A percentile compares a stretch with the other conserved stretches of the same genome.
phyloP scores from a whole-genome alignment of 2,329 filamentous ascomycete species.

The Trichoderma sp. region DNA sequence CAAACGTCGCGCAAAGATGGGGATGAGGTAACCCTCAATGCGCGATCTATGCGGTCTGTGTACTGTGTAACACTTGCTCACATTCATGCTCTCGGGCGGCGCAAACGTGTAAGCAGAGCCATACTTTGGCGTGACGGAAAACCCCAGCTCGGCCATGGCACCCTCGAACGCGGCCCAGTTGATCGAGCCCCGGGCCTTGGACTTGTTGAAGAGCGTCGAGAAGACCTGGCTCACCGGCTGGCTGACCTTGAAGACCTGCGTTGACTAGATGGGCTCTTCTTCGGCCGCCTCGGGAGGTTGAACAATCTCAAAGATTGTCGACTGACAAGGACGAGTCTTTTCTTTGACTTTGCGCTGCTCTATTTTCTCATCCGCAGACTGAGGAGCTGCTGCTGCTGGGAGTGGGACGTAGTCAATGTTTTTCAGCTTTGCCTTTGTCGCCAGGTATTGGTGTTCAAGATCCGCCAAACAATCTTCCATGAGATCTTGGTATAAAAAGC shows the following conservation, averaged over 20 bases:
- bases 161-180: conserved; percentile 43
- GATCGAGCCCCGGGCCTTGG: conserved; percentile 36
- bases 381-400: conserved; percentile 27
- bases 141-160: conserved; percentile 46
- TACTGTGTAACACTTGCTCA: conserved; percentile 37
- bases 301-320: conserved; percentile 39
- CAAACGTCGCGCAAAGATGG: conserved; percentile 37
- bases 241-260: conserved; percentile 41
- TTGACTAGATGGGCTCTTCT: background rate
- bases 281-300: background rate
- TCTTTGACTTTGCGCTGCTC: conserved; percentile 44
- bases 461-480: conserved; percentile 42
- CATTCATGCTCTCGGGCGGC: conserved; percentile 34
- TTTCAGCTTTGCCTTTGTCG: conserved; percentile 31
- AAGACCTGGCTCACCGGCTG: conserved; percentile 43
- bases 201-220: conserved; percentile 37
- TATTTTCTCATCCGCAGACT: conserved; percentile 32
- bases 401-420: conserved; percentile 22
- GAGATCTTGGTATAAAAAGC: conserved; percentile 47
- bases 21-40: conserved; percentile 39
- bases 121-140: conserved; percentile 44
- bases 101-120: conserved; percentile 47
- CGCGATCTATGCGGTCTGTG: conserved; percentile 42
- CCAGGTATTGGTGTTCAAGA: conserved; percentile 36
- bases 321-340: conserved; percentile 46